Evolutionary conservation across 2,329 filamentous ascomycete genomes (phyloP).

Genomic region (Xylaria sp.): DNA sequence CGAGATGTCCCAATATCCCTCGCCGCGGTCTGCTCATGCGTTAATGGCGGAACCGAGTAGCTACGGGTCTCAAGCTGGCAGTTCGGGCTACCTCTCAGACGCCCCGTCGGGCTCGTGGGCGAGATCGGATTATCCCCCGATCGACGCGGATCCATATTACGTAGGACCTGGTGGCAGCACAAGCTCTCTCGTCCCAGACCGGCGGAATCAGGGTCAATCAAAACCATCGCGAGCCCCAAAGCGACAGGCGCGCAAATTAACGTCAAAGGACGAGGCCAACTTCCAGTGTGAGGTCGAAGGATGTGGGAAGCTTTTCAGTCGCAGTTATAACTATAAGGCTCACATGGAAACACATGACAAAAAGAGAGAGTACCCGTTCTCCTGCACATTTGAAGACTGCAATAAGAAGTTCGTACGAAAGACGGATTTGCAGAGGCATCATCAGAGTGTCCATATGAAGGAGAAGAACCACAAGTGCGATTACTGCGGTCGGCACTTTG

Average conservation of each 20-base stretch:
- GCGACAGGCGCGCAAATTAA: conserved; percentile 62
- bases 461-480: conserved; percentile 76
- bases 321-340: conserved; percentile 87
- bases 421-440: conserved; percentile 76
- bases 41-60: conserved; percentile 47
- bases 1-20: conserved; percentile 56
- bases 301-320: conserved; percentile 83
- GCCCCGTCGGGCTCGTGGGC: conserved; percentile 53
- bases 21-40: conserved; percentile 54
- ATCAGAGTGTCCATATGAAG: conserved; percentile 78
- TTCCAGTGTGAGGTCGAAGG: conserved; percentile 74
- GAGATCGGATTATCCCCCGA: conserved; percentile 53
- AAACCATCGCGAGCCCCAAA: conserved; percentile 50
- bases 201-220: conserved; percentile 46
- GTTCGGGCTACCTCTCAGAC: conserved; percentile 55
- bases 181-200: conserved; percentile 45
- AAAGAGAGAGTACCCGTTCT: conserved; percentile 75
- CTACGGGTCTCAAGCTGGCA: conserved; percentile 47
- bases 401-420: conserved; percentile 82
- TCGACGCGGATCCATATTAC: conserved; percentile 52
- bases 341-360: conserved; percentile 88
- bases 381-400: conserved; percentile 74
- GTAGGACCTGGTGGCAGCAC: conserved; percentile 42
- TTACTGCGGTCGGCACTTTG: conserved; percentile 77
- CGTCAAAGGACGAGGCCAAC: conserved; percentile 75